phyloP scores from a whole-genome alignment of 495 filamentous ascomycete genomes.

The Trichoderma reesei region DNA sequence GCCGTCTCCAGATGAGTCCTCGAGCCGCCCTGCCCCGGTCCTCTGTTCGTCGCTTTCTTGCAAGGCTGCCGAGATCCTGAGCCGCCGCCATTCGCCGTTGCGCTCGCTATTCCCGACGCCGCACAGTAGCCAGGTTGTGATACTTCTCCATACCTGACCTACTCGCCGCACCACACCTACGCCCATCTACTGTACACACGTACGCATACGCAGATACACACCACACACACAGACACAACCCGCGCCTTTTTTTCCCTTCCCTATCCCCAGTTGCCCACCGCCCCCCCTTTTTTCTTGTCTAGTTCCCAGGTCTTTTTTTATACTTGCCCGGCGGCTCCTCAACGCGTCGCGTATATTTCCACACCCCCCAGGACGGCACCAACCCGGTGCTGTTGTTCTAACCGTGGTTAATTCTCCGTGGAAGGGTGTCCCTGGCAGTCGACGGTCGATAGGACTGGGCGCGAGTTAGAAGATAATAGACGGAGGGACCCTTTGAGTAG shows the following conservation, averaged over 20 bases:
- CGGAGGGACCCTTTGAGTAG: conserved; percentile 17
- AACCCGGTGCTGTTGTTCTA: neutral
- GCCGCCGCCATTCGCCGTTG: too few relatives aligned
- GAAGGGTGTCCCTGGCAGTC: conserved; percentile 2
- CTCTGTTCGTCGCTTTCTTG: neutral
- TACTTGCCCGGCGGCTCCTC: neutral
- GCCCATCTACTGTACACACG: neutral
- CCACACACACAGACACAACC: conserved; percentile 9
- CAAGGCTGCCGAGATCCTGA: too few relatives aligned
- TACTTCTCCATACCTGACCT: too few relatives aligned
- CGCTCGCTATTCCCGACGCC: neutral
- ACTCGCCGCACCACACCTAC: too few relatives aligned
- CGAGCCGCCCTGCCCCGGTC: neutral
- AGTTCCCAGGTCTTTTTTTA: neutral
- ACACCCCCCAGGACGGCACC: conserved; percentile 8
- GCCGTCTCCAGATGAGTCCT: neutral
- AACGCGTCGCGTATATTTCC: conserved; percentile 12
- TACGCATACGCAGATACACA: neutral
- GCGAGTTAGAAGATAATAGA: conserved; percentile 13
- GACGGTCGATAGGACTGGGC: conserved; percentile 9
- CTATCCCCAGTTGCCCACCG: conserved; percentile 18
- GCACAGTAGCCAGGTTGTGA: neutral
- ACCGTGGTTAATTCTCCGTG: too few relatives aligned
- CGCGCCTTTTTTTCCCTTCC: conserved; percentile 16
- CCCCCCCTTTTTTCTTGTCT: conserved; percentile 12